Base-by-base conservation (phyloP, 208 protist species). In the Blechomonas ayalai region DNA sequence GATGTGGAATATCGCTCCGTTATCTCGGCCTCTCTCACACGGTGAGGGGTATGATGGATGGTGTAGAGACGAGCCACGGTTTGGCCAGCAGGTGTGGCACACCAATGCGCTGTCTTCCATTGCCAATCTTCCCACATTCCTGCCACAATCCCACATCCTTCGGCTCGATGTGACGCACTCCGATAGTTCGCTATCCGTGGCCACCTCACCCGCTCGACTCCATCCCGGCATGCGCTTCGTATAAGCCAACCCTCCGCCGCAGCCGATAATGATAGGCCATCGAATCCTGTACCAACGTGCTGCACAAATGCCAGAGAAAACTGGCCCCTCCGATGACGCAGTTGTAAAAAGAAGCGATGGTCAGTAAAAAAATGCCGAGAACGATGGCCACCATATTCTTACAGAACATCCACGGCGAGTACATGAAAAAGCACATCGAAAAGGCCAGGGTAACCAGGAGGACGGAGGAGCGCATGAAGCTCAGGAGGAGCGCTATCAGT, bases 381-480 rank as follows among this genome's bases (percentile, higher is more conserved):
- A 59, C 9, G 46, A 61, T 50, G 10, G 41, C 23, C 4, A 8
- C 24, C 0, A 53, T 4, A 10, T 45, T 52, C n/a, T 3, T 12
- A 2, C 47, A 18, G 19, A 60, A 55, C 10, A 37, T 15, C 20
- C n/a, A 44, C 1, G 51, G 52, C 36, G 42, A 55, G 13, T 45
- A 31, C 18, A 54, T 12, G 36, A 53, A 45, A 16, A 67, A 67
- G n/a, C 48, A 36, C 12, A 55, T n/a, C 39, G 52, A 59, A 4
- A 57, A 19, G 25, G 43, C 2, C 9, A 5, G n/a, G 39, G 51
- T 59, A 25, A 65, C n/a, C 25, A 52, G 29, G 8, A 51, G 42
- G 4, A 58, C 32, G 16, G 34, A 28, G 29, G 44, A 59, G 5
- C 27, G 52, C 12, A 59, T 15, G 10, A 67, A 3, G 2, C 7